Evolutionary conservation across 306 rosid genomes (phyloP).

Genomic region (Ormosia emarginata): DNA sequence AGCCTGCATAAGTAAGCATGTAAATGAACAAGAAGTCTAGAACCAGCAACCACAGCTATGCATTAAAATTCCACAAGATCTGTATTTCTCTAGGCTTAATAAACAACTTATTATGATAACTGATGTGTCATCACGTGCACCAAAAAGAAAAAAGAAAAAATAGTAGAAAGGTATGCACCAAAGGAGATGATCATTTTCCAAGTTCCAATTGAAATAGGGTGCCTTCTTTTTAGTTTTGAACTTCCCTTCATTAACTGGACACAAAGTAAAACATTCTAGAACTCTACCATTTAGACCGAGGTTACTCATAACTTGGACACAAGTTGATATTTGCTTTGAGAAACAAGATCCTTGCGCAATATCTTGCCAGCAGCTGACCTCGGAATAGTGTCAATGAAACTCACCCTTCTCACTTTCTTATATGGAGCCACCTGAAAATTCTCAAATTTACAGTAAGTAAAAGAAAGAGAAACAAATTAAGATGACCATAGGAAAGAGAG

Average conservation of each 20-base stretch:
- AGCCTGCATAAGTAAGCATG: background rate
- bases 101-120: background rate
- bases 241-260: background rate
- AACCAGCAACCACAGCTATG: background rate
- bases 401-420: constrained; percentile 75
- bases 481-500: background rate
- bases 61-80: background rate
- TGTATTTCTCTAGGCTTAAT: background rate
- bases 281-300: background rate
- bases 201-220: background rate
- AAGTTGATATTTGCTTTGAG: constrained; percentile 44
- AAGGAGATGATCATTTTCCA: background rate
- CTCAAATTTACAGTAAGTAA: background rate
- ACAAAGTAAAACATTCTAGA: background rate
- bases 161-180: background rate
- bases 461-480: background rate
- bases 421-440: constrained; percentile 85
- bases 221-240: background rate
- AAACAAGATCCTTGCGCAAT: constrained; percentile 79
- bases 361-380: constrained; percentile 90
- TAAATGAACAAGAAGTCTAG: background rate
- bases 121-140: background rate
- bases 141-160: background rate
- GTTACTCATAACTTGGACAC: constrained; percentile 55
- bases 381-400: constrained; percentile 62